Conservation (phyloP, 2,329 filamentous ascomycete genomes). For the Dichotomopilus funicola region DNA sequence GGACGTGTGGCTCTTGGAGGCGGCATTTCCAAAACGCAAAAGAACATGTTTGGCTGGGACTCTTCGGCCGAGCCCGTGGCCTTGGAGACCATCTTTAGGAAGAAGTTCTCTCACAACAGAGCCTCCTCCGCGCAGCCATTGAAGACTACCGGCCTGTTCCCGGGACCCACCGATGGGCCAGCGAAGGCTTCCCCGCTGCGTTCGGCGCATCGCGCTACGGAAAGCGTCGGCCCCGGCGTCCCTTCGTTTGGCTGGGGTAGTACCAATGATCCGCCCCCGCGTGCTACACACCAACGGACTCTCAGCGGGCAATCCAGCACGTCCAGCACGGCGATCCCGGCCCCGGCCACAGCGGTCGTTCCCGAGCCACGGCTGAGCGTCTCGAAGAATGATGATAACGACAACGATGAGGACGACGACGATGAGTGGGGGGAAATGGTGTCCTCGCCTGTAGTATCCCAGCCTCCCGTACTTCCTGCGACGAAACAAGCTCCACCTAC, state of each 20-base stretch:
- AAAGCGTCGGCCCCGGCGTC: slow-evolving; percentile 12
- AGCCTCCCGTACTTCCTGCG: background rate
- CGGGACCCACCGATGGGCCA: background rate
- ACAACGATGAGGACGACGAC: slow-evolving; percentile 34
- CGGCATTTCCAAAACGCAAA: slow-evolving; percentile 37
- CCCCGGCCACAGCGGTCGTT: too few relatives aligned
- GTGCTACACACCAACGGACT: background rate
- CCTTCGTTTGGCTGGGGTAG: slow-evolving; percentile 24
- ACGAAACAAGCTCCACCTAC: background rate
- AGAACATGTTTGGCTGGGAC: slow-evolving; percentile 57
- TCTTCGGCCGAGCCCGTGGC: slow-evolving; percentile 44
- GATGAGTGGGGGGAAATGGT: slow-evolving; percentile 60
- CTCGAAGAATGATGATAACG: background rate
- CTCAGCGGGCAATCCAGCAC: background rate
- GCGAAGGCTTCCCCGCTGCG: slow-evolving; percentile 2
- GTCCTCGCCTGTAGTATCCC: slow-evolving; percentile 29
- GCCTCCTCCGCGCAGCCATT: slow-evolving; percentile 23
- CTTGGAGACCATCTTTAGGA: slow-evolving; percentile 40
- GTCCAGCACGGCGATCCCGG: background rate
- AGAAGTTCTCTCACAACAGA: slow-evolving; percentile 28
- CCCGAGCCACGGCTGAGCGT: background rate
- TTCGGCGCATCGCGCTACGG: slow-evolving; percentile 15
- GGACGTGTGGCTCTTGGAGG: slow-evolving; percentile 43
- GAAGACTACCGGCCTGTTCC: background rate
- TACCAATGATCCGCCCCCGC: background rate